These are phyloP conservation scores for Brassica balearica DNA, from an alignment of 441 rosid species.

Conservation along the genomic window DNA sequence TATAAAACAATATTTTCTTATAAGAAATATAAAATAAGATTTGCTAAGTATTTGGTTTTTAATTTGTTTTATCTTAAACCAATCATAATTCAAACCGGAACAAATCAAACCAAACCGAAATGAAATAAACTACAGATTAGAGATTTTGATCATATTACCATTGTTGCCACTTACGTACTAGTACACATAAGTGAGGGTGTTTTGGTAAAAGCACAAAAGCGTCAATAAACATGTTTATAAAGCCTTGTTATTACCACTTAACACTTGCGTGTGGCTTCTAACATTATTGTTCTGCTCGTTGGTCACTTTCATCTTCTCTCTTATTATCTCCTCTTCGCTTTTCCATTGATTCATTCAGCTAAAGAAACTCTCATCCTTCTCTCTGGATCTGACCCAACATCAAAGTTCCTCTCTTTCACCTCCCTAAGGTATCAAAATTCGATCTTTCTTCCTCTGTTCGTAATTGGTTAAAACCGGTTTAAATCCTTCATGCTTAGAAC, in stretches of 20 bases:
- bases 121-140: not conserved
- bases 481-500: constrained; percentile 11
- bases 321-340: constrained; percentile 22
- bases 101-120: not conserved
- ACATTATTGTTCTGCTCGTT: constrained; percentile 31
- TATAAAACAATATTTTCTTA: no score
- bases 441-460: constrained; percentile 11
- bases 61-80: not conserved
- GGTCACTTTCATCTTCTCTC: constrained; percentile 36
- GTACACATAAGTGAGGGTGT: not conserved
- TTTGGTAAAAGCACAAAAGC: constrained; percentile 41
- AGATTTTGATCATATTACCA: not conserved
- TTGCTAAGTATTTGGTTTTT: no score
- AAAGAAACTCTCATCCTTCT: constrained; percentile 13
- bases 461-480: constrained; percentile 3
- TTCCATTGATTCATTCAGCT: no score
- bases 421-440: constrained; percentile 42
- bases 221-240: constrained; percentile 49
- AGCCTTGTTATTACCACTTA: constrained; percentile 12
- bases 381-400: constrained; percentile 44
- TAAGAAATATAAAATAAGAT: no score
- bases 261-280: not conserved
- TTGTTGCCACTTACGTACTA: not conserved
- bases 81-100: not conserved
- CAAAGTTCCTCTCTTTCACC: constrained; percentile 20